phyloP scores from a whole-genome alignment of 1,139 yeast genomes.

The Entelexis sorbosivorans region DNA sequence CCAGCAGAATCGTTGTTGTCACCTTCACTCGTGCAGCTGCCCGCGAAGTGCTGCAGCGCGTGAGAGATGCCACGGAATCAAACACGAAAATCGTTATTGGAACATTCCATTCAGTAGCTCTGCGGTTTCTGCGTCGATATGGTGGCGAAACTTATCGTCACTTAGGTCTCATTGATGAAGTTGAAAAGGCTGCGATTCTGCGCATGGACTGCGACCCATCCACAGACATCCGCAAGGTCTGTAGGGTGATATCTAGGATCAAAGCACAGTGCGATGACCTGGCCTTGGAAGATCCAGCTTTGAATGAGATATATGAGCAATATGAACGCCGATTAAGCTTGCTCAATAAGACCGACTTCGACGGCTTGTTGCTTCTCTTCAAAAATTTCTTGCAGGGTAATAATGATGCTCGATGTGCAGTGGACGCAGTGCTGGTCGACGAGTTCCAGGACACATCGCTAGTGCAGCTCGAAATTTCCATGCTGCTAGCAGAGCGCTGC shows the following conservation, averaged over 20 bases:
- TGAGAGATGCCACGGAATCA: background rate
- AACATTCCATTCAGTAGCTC: constrained; percentile 20
- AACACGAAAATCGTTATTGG: constrained; percentile 11
- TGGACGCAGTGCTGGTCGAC: constrained; percentile 73
- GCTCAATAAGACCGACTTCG: constrained; percentile 51
- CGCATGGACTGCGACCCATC: constrained; percentile 28
- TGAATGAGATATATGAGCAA: background rate
- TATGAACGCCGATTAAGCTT: background rate
- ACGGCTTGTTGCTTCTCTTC: constrained; percentile 60
- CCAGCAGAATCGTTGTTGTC: constrained; percentile 48
- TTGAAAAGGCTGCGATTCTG: constrained; percentile 26
- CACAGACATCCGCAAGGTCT: background rate
- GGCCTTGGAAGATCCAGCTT: background rate
- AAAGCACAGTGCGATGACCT: background rate
- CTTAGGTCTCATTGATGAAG: constrained; percentile 9
- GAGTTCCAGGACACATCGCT: constrained; percentile 89
- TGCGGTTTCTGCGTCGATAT: constrained; percentile 2
- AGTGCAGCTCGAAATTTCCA: constrained; percentile 61
- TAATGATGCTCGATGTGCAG: constrained; percentile 40
- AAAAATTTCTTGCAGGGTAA: constrained; percentile 38
- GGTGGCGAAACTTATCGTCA: background rate
- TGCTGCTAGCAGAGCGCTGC: constrained; percentile 41
- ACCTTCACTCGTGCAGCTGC: constrained; percentile 69
- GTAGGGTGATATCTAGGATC: background rate
- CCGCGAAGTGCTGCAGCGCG: constrained; percentile 14